Evolutionary conservation across 352 stramenopile genomes (phyloP).

Genomic region (Phytophthora pini): DNA sequence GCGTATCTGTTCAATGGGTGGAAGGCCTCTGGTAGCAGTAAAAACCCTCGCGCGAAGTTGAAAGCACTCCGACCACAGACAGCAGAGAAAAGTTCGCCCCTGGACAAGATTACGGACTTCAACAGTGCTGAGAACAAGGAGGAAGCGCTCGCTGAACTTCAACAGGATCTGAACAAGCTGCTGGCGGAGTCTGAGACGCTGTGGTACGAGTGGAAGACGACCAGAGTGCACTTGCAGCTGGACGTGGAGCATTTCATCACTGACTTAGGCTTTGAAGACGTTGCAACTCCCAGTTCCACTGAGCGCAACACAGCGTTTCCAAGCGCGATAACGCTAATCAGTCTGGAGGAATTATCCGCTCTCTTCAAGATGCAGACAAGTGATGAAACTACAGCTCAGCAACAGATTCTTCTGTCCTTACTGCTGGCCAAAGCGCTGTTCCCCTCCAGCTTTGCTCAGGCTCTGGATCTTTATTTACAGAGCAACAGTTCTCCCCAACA

Average conservation of each 20-base stretch:
- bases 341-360: constrained; percentile 13
- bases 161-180: constrained; percentile 19
- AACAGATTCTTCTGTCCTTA: constrained; percentile 11
- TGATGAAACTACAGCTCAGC: neutral
- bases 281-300: neutral
- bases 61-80: constrained; percentile 5
- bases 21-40: constrained; percentile 7
- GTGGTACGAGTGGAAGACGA: constrained; percentile 60
- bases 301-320: constrained; percentile 5
- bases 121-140: constrained; percentile 14
- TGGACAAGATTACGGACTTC: neutral
- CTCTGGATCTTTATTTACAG: neutral
- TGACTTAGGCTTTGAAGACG: constrained; percentile 21
- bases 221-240: constrained; percentile 23
- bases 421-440: constrained; percentile 53
- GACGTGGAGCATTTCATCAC: constrained; percentile 29
- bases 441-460: constrained; percentile 31
- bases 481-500: no score
- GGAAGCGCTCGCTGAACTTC: constrained; percentile 4
- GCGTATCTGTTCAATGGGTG: constrained; percentile 38
- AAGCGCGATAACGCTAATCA: constrained; percentile 4
- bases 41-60: constrained; percentile 3
- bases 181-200: constrained; percentile 33
- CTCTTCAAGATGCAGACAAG: neutral
- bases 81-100: no score